A percentile compares a stretch with the other conserved stretches of the same genome.
These are phyloP conservation scores for Botrytis elliptica DNA, from an alignment of 2,329 filamentous ascomycete species.

Conservation along the genomic window DNA sequence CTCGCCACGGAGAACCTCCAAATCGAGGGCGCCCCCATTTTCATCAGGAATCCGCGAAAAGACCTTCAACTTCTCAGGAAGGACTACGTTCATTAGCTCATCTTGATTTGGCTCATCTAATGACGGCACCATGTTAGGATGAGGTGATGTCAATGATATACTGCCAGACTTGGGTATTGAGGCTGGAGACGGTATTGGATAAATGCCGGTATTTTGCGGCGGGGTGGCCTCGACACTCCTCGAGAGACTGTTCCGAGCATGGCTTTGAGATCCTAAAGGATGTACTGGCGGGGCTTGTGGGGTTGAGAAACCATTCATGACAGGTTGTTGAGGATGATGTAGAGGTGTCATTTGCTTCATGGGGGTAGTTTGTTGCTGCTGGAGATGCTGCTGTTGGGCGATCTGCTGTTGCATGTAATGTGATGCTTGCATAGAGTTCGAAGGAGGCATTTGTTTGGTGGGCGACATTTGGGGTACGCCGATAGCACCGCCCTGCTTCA, in stretches of 20 bases:
- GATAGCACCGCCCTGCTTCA: slow-evolving; percentile 37
- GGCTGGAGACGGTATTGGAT: slow-evolving; percentile 49
- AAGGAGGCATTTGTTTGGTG: slow-evolving; percentile 44
- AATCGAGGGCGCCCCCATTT: slow-evolving; percentile 64
- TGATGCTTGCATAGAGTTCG: slow-evolving; percentile 51
- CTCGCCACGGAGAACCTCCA: background rate
- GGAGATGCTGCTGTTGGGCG: slow-evolving; percentile 50
- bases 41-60: slow-evolving; percentile 49
- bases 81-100: slow-evolving; percentile 20
- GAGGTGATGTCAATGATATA: slow-evolving; percentile 34
- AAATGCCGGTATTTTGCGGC: slow-evolving; percentile 41
- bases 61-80: slow-evolving; percentile 43
- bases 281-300: slow-evolving; percentile 45
- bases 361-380: slow-evolving; percentile 48
- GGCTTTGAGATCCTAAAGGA: slow-evolving; percentile 43
- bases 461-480: slow-evolving; percentile 45
- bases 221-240: slow-evolving; percentile 48
- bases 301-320: slow-evolving; percentile 51
- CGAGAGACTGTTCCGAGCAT: slow-evolving; percentile 53
- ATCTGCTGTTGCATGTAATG: slow-evolving; percentile 48
- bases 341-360: slow-evolving; percentile 47
- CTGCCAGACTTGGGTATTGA: slow-evolving; percentile 35
- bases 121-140: slow-evolving; percentile 25
- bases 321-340: slow-evolving; percentile 46
- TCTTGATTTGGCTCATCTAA: slow-evolving; percentile 24